Percentiles rank a stretch among this genome's conserved stretches.
Evolutionary conservation across 768 basidiomycete species (phyloP).

Genomic region (Amanita inopinata): DNA sequence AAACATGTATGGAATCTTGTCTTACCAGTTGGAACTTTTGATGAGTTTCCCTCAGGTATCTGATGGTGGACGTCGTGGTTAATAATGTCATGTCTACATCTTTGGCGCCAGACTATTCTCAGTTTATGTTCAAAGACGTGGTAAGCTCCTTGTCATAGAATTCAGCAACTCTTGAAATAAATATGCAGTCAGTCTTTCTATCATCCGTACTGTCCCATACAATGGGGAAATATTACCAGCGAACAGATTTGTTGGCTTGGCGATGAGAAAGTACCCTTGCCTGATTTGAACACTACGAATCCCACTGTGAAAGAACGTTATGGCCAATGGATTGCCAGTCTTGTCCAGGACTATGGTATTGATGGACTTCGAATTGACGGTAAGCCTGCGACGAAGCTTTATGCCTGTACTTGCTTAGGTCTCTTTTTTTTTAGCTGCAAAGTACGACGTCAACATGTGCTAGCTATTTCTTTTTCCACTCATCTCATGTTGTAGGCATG

Average conservation of each 20-base stretch:
- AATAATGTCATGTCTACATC: slow-evolving; percentile 79
- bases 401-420: no score
- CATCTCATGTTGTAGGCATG: no score
- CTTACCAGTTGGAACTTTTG: slow-evolving; percentile 2
- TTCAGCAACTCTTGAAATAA: neutral
- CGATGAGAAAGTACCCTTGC: slow-evolving; percentile 59
- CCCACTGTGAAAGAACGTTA: slow-evolving; percentile 52
- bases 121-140: slow-evolving; percentile 57
- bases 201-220: slow-evolving; percentile 71
- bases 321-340: slow-evolving; percentile 54
- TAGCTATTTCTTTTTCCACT: slow-evolving; percentile 1
- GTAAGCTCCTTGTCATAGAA: slow-evolving; percentile 22
- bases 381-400: slow-evolving; percentile 14
- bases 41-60: slow-evolving; percentile 32
- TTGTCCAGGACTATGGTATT: slow-evolving; percentile 64
- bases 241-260: slow-evolving; percentile 81
- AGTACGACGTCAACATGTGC: slow-evolving; percentile 21
- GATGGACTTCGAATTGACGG: slow-evolving; percentile 87
- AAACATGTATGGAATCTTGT: slow-evolving; percentile 42
- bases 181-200: slow-evolving; percentile 41
- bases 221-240: slow-evolving; percentile 60
- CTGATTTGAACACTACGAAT: slow-evolving; percentile 73
- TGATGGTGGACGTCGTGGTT: slow-evolving; percentile 81
- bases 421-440: slow-evolving; percentile 34
- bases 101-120: slow-evolving; percentile 50